phyloP scores from a whole-genome alignment of 148 eudicot genomes.

The Talinum fruticosum region DNA sequence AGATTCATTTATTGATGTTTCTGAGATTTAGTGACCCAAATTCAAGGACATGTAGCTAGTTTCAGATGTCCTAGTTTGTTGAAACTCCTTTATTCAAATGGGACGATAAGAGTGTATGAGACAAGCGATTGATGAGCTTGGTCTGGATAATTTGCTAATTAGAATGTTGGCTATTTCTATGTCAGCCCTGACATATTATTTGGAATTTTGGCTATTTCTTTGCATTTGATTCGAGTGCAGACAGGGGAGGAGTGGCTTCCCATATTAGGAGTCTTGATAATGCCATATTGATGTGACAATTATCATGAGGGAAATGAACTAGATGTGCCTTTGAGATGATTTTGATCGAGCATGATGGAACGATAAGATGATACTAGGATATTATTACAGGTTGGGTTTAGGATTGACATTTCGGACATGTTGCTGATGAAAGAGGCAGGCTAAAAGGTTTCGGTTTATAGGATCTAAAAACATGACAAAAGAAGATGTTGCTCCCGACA shows the following conservation, averaged over 20 bases:
- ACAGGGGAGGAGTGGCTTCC: neutral
- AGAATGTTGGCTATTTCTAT: constrained; percentile 1
- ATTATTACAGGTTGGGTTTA: neutral
- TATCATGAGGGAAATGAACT: neutral
- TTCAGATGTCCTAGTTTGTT: neutral
- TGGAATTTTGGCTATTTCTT: neutral
- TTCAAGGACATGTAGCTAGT: neutral
- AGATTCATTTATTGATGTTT: neutral
- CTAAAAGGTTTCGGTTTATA: neutral
- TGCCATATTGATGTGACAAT: neutral
- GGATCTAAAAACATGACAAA: neutral
- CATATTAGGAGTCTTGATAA: neutral
- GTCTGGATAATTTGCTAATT: neutral
- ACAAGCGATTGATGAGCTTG: neutral
- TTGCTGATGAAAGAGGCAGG: neutral
- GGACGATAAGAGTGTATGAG: neutral
- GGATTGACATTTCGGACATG: neutral
- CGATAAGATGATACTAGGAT: neutral
- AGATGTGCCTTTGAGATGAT: neutral
- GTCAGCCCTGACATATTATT: neutral
- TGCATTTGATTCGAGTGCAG: neutral
- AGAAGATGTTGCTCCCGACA: neutral
- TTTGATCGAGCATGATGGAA: neutral
- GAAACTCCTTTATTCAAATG: neutral
- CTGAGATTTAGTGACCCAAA: neutral